Percentiles rank a stretch among this genome's conserved stretches.
Conservation (phyloP, 805 yeast species). For the Candida sphagnicola region DNA sequence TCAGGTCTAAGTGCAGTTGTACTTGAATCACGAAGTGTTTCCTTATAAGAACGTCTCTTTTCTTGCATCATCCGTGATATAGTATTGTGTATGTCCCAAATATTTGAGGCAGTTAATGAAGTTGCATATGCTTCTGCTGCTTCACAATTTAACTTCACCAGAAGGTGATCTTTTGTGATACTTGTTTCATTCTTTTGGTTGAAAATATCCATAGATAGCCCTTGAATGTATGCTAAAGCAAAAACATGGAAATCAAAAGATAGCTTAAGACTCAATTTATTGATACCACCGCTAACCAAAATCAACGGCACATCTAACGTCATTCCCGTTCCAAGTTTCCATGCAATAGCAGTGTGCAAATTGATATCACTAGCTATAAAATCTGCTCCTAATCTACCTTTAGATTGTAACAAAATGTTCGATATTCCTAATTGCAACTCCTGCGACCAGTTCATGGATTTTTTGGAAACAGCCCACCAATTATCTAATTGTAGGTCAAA, state of each 20-base stretch:
- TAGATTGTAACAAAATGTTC: conserved; percentile 46
- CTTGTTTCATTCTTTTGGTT: conserved; percentile 59
- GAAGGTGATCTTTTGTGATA: conserved; percentile 56
- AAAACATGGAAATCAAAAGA: conserved; percentile 87
- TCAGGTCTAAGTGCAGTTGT: not conserved
- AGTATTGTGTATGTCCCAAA: conserved; percentile 73
- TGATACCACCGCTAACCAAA: conserved; percentile 54
- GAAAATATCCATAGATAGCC: conserved; percentile 51
- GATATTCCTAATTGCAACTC: conserved; percentile 60
- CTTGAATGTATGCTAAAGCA: conserved; percentile 52
- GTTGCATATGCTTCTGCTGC: conserved; percentile 65
- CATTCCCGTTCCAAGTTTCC: conserved; percentile 49
- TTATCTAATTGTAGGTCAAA: conserved; percentile 51
- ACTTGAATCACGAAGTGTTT: conserved; percentile 62
- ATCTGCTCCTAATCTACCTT: conserved; percentile 79
- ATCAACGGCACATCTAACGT: conserved; percentile 62
- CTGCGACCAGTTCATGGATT: conserved; percentile 68
- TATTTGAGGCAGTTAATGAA: conserved; percentile 79
- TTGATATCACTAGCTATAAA: conserved; percentile 47
- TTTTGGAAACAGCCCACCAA: conserved; percentile 67
- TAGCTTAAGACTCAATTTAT: conserved; percentile 51
- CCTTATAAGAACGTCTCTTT: conserved; percentile 65
- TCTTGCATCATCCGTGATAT: conserved; percentile 70
- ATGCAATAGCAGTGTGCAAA: conserved; percentile 63
- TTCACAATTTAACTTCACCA: conserved; percentile 46